phyloP scores from a whole-genome alignment of 805 yeast genomes.

The Suhomyces pyralidae region DNA sequence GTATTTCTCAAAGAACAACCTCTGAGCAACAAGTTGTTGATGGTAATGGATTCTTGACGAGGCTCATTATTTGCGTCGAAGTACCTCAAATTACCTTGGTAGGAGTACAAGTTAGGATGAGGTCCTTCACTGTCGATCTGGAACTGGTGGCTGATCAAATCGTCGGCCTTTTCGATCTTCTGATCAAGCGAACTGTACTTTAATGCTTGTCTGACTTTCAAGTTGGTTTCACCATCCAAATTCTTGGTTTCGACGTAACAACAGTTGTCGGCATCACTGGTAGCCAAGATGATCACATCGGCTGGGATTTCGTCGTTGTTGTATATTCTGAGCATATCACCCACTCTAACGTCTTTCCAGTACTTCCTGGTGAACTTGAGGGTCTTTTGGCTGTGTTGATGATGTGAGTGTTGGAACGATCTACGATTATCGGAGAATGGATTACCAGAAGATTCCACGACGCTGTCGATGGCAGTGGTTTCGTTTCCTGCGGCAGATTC shows the following conservation, averaged over 20 bases:
- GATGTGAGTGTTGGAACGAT: constrained; percentile 18
- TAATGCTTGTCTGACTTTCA: constrained; percentile 72
- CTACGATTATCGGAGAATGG: constrained; percentile 8
- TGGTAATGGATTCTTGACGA: constrained; percentile 55
- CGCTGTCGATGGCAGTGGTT: constrained; percentile 1
- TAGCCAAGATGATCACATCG: constrained; percentile 62
- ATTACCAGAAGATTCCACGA: not conserved
- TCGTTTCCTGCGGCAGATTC: constrained; percentile 3
- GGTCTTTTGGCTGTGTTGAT: constrained; percentile 13
- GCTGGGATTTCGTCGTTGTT: constrained; percentile 79
- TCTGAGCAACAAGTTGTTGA: constrained; percentile 63
- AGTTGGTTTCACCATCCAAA: constrained; percentile 73
- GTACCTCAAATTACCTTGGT: constrained; percentile 61
- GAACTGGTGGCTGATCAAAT: constrained; percentile 44
- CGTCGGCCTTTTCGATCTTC: constrained; percentile 38
- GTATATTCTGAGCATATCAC: constrained; percentile 65
- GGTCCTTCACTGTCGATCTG: constrained; percentile 85
- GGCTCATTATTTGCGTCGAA: constrained; percentile 11
- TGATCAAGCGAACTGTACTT: constrained; percentile 54
- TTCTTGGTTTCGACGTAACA: constrained; percentile 70
- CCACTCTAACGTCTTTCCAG: constrained; percentile 77
- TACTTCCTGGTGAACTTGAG: constrained; percentile 31
- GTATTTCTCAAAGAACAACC: constrained; percentile 75
- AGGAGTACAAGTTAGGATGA: constrained; percentile 70
- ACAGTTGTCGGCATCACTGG: constrained; percentile 68